Evolutionary conservation across 2,329 filamentous ascomycete species (phyloP).

Genomic region (Pestalotiopsis sp.): DNA sequence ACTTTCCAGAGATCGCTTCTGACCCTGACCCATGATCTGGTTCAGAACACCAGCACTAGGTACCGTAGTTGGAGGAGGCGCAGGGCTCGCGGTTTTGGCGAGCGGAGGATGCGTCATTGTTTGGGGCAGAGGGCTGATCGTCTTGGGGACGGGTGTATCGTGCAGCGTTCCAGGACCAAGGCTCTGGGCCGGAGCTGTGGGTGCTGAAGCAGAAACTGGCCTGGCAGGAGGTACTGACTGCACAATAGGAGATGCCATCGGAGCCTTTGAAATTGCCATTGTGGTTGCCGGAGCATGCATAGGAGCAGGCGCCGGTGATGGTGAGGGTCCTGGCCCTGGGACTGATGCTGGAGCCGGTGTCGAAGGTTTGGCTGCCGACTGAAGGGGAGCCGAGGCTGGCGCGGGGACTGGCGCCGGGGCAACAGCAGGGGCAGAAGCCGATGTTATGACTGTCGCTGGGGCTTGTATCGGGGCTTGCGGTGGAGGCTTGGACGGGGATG

Average conservation of each 20-base stretch:
- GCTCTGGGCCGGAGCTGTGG: background rate
- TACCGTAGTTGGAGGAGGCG: slow-evolving; percentile 29
- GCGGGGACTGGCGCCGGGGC: background rate
- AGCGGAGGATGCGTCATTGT: slow-evolving; percentile 25
- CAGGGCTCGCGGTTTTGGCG: slow-evolving; percentile 18
- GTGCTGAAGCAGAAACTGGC: background rate
- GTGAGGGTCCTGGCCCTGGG: background rate
- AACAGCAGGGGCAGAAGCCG: background rate
- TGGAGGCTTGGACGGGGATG: background rate
- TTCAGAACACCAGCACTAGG: slow-evolving; percentile 31
- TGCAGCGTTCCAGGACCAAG: background rate
- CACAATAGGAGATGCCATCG: background rate
- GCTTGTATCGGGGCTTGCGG: background rate
- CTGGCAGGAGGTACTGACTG: background rate
- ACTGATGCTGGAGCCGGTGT: background rate
- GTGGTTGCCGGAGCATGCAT: background rate
- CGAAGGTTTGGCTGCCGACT: background rate
- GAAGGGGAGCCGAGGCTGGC: background rate
- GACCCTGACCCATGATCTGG: slow-evolving; percentile 26
- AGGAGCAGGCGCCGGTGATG: background rate
- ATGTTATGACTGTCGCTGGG: background rate
- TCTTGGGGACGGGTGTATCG: slow-evolving; percentile 4
- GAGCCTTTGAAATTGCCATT: background rate
- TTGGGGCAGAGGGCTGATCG: slow-evolving; percentile 24
- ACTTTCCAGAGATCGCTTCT: slow-evolving; percentile 1